A percentile compares a stretch with the other conserved stretches of the same genome.
These are phyloP conservation scores for Fagopyrum tataricum DNA, from an alignment of 148 eudicot species.

Conservation along the genomic window DNA sequence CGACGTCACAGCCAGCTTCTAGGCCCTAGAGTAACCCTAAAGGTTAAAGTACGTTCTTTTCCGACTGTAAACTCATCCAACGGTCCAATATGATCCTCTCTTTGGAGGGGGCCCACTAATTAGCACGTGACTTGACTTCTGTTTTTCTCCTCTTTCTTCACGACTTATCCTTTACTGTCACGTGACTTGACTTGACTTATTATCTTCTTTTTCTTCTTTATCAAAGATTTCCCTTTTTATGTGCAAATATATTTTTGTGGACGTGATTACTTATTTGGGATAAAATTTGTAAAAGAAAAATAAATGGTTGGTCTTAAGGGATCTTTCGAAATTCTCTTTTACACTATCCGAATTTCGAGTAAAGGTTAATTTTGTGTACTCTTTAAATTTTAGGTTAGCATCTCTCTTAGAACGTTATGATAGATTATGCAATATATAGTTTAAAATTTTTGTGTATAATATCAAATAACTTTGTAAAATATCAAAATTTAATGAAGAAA, in stretches of 20 bases:
- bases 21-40: background rate
- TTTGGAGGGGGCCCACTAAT: background rate
- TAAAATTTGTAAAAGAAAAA: background rate
- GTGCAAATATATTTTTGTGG: background rate
- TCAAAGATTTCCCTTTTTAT: background rate
- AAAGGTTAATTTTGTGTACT: too few species aligned
- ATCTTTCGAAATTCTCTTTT: background rate
- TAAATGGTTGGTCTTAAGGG: background rate
- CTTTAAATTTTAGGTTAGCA: too few species aligned
- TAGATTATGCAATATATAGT: too few species aligned
- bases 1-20: background rate
- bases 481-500: too few species aligned
- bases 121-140: slow-evolving; percentile 2
- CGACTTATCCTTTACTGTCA: background rate
- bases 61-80: background rate
- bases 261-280: background rate
- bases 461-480: too few species aligned
- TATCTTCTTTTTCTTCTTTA: background rate
- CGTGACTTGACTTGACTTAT: background rate
- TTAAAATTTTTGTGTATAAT: too few species aligned
- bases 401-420: too few species aligned
- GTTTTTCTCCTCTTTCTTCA: background rate
- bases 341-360: too few species aligned
- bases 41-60: background rate
- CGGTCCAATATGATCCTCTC: background rate